phyloP scores from a whole-genome alignment of 305 asterid genomes.

The Euphrasia arctica region DNA sequence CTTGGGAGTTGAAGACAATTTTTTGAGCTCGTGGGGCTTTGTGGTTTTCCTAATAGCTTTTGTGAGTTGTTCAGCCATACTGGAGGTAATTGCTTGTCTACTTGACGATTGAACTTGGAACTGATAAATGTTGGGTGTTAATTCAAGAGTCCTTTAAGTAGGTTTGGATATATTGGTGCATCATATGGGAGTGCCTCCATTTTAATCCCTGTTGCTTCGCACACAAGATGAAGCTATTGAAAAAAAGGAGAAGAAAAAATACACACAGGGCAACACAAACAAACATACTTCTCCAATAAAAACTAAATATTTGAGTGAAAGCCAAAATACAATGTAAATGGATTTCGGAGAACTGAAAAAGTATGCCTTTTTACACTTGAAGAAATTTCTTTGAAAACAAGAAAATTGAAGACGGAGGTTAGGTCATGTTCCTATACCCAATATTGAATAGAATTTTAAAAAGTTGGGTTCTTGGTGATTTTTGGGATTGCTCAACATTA shows the following conservation, averaged over 20 bases:
- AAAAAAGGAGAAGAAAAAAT: neutral
- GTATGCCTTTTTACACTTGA: too few relatives aligned
- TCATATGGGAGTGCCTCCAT: conserved; percentile 16
- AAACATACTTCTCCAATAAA: neutral
- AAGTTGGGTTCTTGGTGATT: neutral
- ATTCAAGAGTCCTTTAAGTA: conserved; percentile 21
- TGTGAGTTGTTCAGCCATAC: conserved; percentile 38
- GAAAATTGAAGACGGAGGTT: neutral
- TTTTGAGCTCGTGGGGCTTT: conserved; percentile 38
- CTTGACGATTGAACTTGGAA: conserved; percentile 17
- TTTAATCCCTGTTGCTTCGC: conserved; percentile 23
- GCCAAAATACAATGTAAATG: neutral
- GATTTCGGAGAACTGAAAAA: neutral
- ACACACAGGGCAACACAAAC: neutral
- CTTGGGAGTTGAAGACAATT: conserved; percentile 35
- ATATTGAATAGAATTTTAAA: neutral
- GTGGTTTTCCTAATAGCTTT: conserved; percentile 36
- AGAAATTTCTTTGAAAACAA: neutral
- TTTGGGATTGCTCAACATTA: neutral
- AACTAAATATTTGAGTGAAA: neutral
- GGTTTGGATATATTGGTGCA: conserved; percentile 22
- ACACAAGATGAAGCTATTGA: conserved; percentile 10
- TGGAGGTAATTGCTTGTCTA: conserved; percentile 10
- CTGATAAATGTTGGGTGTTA: neutral
- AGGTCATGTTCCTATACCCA: neutral